phyloP scores from a whole-genome alignment of 2,329 filamentous ascomycete species.

The Tolypocladium tundrense region DNA sequence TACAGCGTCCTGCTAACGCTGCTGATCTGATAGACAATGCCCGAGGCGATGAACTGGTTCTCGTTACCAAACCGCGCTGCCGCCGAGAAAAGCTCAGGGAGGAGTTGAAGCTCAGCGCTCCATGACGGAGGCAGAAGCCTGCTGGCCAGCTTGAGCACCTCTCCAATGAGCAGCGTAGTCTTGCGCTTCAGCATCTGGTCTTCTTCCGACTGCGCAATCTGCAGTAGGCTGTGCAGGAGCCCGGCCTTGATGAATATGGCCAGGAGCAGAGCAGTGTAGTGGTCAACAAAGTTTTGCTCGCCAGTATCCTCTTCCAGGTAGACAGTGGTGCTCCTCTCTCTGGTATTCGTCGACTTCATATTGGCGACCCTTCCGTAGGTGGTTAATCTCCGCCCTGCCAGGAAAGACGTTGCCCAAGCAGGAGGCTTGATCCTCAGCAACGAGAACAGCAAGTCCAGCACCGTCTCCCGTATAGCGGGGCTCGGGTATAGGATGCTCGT shows the following conservation, averaged over 20 bases:
- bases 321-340: conserved; percentile 37
- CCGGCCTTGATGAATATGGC: conserved; percentile 78
- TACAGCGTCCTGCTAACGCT: conserved; percentile 92
- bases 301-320: conserved; percentile 56
- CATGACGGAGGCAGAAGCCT: conserved; percentile 72
- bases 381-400: conserved; percentile 83
- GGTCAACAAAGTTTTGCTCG: conserved; percentile 79
- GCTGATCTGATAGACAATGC: conserved; percentile 95
- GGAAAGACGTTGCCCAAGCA: conserved; percentile 89
- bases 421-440: conserved; percentile 78
- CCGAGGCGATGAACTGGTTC: conserved; percentile 68
- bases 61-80: conserved; percentile 64
- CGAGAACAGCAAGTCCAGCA: conserved; percentile 77
- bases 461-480: conserved; percentile 54
- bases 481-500: conserved; percentile 51
- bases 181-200: conserved; percentile 71
- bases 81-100: conserved; percentile 74
- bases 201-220: conserved; percentile 57
- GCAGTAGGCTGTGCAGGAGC: conserved; percentile 51
- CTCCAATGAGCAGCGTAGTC: conserved; percentile 80
- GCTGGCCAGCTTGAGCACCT: conserved; percentile 82
- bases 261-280: conserved; percentile 83
- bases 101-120: conserved; percentile 75
- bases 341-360: conserved; percentile 52
- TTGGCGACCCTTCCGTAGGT: conserved; percentile 94